Evolutionary conservation across 805 yeast genomes (phyloP).

Genomic region (Candida sithepensis): DNA sequence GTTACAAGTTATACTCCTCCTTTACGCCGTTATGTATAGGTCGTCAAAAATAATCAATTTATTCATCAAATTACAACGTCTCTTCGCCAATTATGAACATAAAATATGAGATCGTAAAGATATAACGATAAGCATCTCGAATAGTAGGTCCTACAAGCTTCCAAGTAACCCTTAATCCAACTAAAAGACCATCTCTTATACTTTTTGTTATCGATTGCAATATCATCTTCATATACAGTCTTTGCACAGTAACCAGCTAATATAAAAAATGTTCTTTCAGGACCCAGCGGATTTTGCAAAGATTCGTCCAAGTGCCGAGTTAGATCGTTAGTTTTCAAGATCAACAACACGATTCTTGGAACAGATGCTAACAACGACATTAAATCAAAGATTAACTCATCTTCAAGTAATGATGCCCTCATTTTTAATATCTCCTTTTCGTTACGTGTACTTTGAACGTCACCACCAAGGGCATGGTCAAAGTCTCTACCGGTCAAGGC

Average conservation of each 20-base stretch:
- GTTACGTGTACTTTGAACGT: constrained; percentile 51
- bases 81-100: constrained; percentile 8
- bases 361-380: constrained; percentile 75
- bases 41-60: not conserved
- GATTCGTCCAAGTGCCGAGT: constrained; percentile 86
- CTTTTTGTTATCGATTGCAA: constrained; percentile 5
- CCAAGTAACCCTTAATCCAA: constrained; percentile 26
- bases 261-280: constrained; percentile 81
- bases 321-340: constrained; percentile 90
- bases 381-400: constrained; percentile 64
- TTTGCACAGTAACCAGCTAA: constrained; percentile 87
- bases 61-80: not conserved
- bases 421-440: constrained; percentile 64
- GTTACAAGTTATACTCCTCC: too few relatives aligned
- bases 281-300: constrained; percentile 77
- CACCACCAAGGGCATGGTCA: constrained; percentile 64
- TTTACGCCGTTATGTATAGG: not conserved
- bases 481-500: constrained; percentile 95
- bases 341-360: constrained; percentile 82
- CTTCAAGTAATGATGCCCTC: constrained; percentile 58
- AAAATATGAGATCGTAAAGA: constrained; percentile 31
- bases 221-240: constrained; percentile 67
- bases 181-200: constrained; percentile 15
- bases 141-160: constrained; percentile 32
- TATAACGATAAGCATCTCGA: constrained; percentile 29